phyloP scores from a whole-genome alignment of 2,329 filamentous ascomycete species.

The Xylaria polymorpha region DNA sequence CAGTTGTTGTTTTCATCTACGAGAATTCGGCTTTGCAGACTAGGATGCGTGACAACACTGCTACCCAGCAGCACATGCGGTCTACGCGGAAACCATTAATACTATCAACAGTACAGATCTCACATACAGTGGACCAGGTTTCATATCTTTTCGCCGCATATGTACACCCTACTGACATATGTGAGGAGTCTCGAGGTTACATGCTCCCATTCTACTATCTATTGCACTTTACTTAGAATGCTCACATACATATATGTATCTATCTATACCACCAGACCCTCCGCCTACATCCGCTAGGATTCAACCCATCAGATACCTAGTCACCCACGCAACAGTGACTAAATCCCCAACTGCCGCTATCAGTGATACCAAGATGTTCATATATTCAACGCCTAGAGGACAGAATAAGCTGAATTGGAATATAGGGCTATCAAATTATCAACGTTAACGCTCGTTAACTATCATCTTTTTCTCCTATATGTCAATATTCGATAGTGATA shows the following conservation, averaged over 20 bases:
- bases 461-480: not conserved
- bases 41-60: not conserved
- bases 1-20: not conserved
- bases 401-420: no score
- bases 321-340: no score
- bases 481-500: not conserved
- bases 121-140: not conserved
- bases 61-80: no score
- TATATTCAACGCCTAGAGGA: not conserved
- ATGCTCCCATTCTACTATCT: no score
- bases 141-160: no score
- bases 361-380: not conserved
- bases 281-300: not conserved
- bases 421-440: not conserved
- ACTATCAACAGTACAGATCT: not conserved
- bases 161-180: no score
- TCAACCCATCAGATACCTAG: not conserved
- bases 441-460: not conserved
- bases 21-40: not conserved
- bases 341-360: not conserved
- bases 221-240: no score
- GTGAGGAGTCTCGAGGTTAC: no score
- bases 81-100: no score
- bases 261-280: not conserved
- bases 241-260: not conserved